Evolutionary conservation across 768 basidiomycete species (phyloP).

Genomic region (Fistulinella prunicolor): DNA sequence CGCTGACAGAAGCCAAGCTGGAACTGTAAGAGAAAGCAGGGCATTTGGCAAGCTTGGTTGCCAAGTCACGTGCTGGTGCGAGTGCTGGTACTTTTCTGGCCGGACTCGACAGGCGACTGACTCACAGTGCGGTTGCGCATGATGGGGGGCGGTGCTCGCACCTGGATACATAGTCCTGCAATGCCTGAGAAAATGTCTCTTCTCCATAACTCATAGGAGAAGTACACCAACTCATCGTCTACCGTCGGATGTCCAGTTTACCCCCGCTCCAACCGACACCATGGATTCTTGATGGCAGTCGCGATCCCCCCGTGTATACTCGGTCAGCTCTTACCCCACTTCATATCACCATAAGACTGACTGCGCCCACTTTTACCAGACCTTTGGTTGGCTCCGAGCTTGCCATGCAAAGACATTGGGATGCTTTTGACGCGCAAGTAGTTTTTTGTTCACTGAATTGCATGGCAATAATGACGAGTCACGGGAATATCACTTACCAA

Average conservation of each 20-base stretch:
- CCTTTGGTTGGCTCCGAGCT: constrained; percentile 18
- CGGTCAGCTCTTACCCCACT: constrained; percentile 5
- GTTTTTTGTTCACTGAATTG: not conserved
- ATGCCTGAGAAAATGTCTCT: too few species aligned
- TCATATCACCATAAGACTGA: not conserved
- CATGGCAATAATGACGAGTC: not conserved
- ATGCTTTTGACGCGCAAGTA: constrained; percentile 13
- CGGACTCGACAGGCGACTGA: too few species aligned
- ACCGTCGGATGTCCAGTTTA: not conserved
- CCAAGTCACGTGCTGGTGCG: too few species aligned
- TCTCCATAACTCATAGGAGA: too few species aligned
- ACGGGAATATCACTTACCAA: too few species aligned
- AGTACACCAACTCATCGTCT: not conserved
- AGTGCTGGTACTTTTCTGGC: constrained; percentile 7
- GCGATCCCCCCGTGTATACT: constrained; percentile 13
- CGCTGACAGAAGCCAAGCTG: too few species aligned
- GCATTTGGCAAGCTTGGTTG: not conserved
- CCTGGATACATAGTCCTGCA: not conserved
- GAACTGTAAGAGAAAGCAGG: too few species aligned
- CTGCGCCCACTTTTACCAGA: not conserved
- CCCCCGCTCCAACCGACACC: not conserved
- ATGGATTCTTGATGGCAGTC: constrained; percentile 10
- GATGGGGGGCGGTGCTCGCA: too few species aligned
- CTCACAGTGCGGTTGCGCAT: too few species aligned
- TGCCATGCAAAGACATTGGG: constrained; percentile 10